Base-by-base conservation (phyloP, 2,329 filamentous ascomycete genomes). In the Phyllosticta paracitricarpa region DNA sequence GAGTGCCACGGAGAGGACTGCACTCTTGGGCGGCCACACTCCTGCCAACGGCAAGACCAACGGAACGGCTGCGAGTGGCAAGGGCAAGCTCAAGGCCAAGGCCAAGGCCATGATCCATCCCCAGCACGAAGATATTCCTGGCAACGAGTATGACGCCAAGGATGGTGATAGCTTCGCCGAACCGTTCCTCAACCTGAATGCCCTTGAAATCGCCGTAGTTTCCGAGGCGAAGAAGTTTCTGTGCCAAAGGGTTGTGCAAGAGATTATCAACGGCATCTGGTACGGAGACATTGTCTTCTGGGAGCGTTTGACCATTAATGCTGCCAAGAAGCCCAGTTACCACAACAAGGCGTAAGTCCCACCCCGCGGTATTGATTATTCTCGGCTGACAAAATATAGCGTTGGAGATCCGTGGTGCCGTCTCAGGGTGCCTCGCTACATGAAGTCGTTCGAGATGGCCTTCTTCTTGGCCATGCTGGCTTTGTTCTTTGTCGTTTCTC, bases 251-350 rank as follows among this genome's bases (percentile, higher is more conserved):
- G 83, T 89, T 2, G 88, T 95, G 10, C 91, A 96, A 70, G 89
- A 88, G 68, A 88, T 95, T 65, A 84, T 96, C 64, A 87, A 88
- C 54, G 88, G 88, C 56, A 89, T 96, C 59, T 95, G 91, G 90
- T 85, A 86, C 64, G 91, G 91, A 54, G 87, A 92, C 65, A 91
- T 96, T 63, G 83, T 92, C 48, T 94, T 95, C 72, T 96, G 90
- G 91, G 87, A 91, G 63, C 84, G 80, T 5, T 77, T 96, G n/a
- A 87, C 84, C 8, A 82, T 89, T 8, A 78, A 88, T 68, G 85
- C 89, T 0, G 82, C 81, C 62, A 96, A 95, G 74, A 84, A 85
- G 68, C 87, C 90, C 1, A 85, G 87, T 24, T 84, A 89, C 65
- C 95, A 94, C 75, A 89, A 89, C 70, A 77, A 79, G 65, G 73